Evolutionary conservation across 306 rosid species (phyloP).

Genomic region (Lathyrus oleraceus): DNA sequence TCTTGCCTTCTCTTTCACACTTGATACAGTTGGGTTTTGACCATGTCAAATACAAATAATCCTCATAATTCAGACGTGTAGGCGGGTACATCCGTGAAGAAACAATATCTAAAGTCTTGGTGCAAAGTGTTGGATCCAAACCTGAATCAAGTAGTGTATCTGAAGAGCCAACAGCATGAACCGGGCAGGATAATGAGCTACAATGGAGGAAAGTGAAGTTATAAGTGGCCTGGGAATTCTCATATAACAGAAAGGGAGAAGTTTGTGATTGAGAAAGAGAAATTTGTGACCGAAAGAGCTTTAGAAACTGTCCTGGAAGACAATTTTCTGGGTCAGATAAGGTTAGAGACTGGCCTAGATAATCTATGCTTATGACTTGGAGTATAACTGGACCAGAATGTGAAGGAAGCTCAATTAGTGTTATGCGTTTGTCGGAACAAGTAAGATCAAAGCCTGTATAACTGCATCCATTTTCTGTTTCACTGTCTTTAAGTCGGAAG

Average conservation of each 20-base stretch:
- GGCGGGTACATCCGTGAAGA: background rate
- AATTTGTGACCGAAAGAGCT: slow-evolving; percentile 3
- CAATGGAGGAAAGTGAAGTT: background rate
- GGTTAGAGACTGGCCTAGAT: background rate
- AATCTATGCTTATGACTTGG: background rate
- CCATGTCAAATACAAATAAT: background rate
- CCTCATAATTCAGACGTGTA: accelerated
- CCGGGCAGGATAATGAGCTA: background rate
- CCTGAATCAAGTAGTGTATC: background rate
- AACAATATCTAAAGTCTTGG: background rate
- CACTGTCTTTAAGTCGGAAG: slow-evolving; percentile 23
- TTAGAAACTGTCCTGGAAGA: background rate
- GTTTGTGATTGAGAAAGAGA: background rate
- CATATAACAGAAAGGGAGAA: background rate
- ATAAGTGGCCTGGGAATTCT: accelerated
- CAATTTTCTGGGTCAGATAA: slow-evolving; percentile 22
- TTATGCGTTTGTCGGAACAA: background rate
- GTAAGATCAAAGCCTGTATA: slow-evolving; percentile 28
- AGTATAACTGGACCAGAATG: slow-evolving; percentile 18
- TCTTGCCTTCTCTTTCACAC: slow-evolving; percentile 18
- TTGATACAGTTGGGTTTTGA: slow-evolving; percentile 17
- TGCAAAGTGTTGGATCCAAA: background rate
- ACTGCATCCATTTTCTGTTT: slow-evolving; percentile 23
- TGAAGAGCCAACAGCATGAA: accelerated
- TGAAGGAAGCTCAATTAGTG: slow-evolving; percentile 12